These are phyloP conservation scores for Corrigiola litoralis DNA, from an alignment of 179 eudicot genomes.

Conservation along the genomic window DNA sequence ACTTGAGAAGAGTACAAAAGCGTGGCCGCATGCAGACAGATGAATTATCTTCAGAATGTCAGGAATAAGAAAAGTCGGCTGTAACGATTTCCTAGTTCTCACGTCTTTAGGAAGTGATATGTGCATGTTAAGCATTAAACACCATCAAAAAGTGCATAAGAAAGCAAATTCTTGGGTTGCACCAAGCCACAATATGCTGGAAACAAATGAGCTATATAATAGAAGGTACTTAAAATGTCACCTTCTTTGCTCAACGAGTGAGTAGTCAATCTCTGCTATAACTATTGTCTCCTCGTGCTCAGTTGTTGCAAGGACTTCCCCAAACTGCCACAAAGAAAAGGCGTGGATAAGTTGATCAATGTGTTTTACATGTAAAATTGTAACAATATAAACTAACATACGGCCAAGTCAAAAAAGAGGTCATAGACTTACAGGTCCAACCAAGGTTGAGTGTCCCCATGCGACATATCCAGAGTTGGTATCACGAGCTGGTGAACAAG, in stretches of 20 bases:
- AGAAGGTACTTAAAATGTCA: conserved; percentile 7
- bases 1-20: not conserved
- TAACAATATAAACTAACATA: not conserved
- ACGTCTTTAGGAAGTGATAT: not conserved
- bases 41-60: not conserved
- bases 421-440: conserved; percentile 51
- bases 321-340: conserved; percentile 33
- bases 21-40: not conserved
- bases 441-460: conserved; percentile 73
- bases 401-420: not conserved
- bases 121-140: not conserved
- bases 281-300: conserved; percentile 46
- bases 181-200: not conserved
- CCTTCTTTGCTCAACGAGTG: conserved; percentile 38
- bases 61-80: no score
- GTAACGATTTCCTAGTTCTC: not conserved
- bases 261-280: conserved; percentile 52
- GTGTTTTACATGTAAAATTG: not conserved
- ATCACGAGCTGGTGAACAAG: conserved; percentile 63
- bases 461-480: conserved; percentile 40
- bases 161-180: no score
- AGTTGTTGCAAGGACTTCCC: conserved; percentile 52
- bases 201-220: not conserved
- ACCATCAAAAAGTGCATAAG: no score
- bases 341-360: not conserved